Evolutionary conservation across 208 protist species (phyloP), one percentile per base, ranked within the genome.

Genomic region (Lotmaria passim): DNA sequence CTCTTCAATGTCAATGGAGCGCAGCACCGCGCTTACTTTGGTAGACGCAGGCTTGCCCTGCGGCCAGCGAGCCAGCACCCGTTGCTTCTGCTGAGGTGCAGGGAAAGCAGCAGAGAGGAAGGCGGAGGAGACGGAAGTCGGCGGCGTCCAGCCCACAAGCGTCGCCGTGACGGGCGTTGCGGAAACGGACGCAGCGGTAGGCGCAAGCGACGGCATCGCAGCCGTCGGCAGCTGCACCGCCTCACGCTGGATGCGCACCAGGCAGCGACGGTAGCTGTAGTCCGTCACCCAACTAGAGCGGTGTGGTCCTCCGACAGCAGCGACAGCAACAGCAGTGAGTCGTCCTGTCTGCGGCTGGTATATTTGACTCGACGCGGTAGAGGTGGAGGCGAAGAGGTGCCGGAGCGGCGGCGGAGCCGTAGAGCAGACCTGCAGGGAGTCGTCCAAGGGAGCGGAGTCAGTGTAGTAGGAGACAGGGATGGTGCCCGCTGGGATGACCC

Each of bases 11-110:
- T 47, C 55, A 14, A 82, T 80, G 26, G 75, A 72, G 41, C 81
- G 81, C 34, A 82, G 56, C 11, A 86, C 76, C 0, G 76, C 72
- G 34, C 24, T 59, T 24, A 73, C 46, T 44, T 72, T 79, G 19
- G 78, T 36, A n/a, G 60, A 75, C 34, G 39, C 46, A 8, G 31
- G 6, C 67, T 63, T 75, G 12, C 67, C 78, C 17, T 77, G 67
- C 15, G 86, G 82, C 82, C 82, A 91, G 39, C 78, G 72, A 5
- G 82, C 86, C 28, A 89, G 52, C 15, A 91, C 82, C 1, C 77
- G 78, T 52, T 88, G 81, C 34, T 64, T 30, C 26, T 64, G 61
- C n/a, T 26, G 44, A 5, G 7, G 5, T n/a, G 39, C 1, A 8
- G 38, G 48, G 43, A 56, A 2, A 3, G 21, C 11, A 10, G 12